Base-by-base conservation (phyloP, 805 yeast genomes). In the Candida chauliodis region DNA sequence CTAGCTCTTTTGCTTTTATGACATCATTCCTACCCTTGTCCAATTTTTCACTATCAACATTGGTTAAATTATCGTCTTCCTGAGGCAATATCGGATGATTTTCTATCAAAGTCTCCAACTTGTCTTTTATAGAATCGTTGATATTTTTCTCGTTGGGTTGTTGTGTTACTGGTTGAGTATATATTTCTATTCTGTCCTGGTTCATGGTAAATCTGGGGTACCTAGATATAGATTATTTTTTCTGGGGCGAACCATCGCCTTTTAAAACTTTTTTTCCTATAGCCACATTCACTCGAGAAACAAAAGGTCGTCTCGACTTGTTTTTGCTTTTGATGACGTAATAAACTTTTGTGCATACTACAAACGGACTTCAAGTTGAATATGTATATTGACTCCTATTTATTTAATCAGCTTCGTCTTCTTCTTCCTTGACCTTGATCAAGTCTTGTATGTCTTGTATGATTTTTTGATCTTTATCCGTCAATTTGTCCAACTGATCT, bases 401-500 rank as follows among this genome's bases (percentile, higher is more conserved):
- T n/a, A n/a, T 9, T 13, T 31, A 31, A 15, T 31, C 14, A 7
- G 17, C 22, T 14, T 23, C 57, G 9, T 50, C 59, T 9, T 54
- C 60, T 16, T 52, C 54, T 13, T 60, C 67, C 10, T 53, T 71
- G 15, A 59, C 61, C 3, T 61, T 52, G 43, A 79, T 68, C 39
- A 78, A 53, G 21, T 71, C 72, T 42, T 71, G 61, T 33, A 84
- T 70, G 47, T 68, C 66, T 15, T 58, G 65, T 27, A 72, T 50
- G 26, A 81, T 63, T 32, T 67, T 69, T 44, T 59, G 50, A 55
- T 87, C 95, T 47, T 74, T 73, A 21, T 59, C 73, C 19, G 83
- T 77, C 61, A 82, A 75, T 52, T 72, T 71, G 37, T 64, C 63
- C 29, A 71, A 71, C 36, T 74, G 74, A 45, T 81, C 84, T 40